Base-by-base conservation (phyloP, 768 basidiomycete species). In the Rhizopogon rudus region DNA sequence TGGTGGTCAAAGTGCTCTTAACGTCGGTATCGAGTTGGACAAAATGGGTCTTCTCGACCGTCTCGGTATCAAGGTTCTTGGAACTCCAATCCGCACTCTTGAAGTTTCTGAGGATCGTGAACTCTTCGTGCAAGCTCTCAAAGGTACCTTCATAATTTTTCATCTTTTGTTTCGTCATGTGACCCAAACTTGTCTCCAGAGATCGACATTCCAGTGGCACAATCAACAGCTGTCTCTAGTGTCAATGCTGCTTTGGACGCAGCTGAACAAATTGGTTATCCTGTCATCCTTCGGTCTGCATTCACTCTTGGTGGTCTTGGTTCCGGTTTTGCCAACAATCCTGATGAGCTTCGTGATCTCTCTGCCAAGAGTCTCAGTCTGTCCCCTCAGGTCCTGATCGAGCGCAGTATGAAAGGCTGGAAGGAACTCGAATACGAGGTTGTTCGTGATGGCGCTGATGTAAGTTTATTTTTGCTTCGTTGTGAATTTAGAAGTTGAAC, bases 401-500 rank as follows among this genome's bases (percentile, higher is more conserved):
- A 98, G 74, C 89, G 94, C 49, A 92, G 89, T 62, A 91, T 99
- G 88, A 98, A 98, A 74, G 97, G 97, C 31, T 99, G 97, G 97
- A 99, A 99, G 70, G 97, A 99, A 74, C 81, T 98, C 59, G 97
- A 99, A 74, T 99, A 98, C 63, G 97, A 99, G 70, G 97, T 99
- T 58, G 97, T 98, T 65, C 89, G 97, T 52, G 97, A 99, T 69
- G 94, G 81, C 61, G 96, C 96, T 50, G 97, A 99, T 73, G 92
- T 93, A 71, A 61, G 89, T 83, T 5, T 16, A 25, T 57, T 45
- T 53, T 53, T 43, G 22, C 55, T 44, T 48, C 49, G 17, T 25
- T 55, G 40, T 55, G 16, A 31, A 51, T 61, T 33, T 54, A 49
- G 45, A 59, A 49, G 37, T 28, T 63, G 66, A 58, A 42, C 45